Base-by-base conservation (phyloP, 2,329 filamentous ascomycete species). In the Acrodontium crateriforme region DNA sequence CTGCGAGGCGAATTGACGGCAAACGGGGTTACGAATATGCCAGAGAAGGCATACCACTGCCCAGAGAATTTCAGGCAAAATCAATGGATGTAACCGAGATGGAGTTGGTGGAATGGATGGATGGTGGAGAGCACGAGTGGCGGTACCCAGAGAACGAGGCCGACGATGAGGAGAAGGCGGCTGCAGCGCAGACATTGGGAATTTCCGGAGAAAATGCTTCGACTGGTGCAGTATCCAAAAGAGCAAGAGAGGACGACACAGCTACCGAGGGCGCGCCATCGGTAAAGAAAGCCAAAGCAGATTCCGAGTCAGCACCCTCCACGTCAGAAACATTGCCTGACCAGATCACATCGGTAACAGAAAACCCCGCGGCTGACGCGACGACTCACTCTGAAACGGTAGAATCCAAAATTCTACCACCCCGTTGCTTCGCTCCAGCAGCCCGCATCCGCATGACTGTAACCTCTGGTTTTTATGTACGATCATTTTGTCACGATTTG, bases 1-100 rank as follows among this genome's bases (percentile, higher is more conserved):
- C 83, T 16, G 89, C 89, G 7, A 64, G 95, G 36, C 85, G 87
- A 54, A 82, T 94, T 54, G 72, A 94, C 41, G 89, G 89, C 2
- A 94, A 94, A 62, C 79, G 82, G 18, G 65, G 94, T 26, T 98
- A 98, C 52, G 85, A 98, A 57, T 95, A 95, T 55, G 89, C 89
- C 12, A 69, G 89, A 26, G 82, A 85, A 52, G 89, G 89, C 10
- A 83, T 78, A 47, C 72, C 81, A 18, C 76, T 93, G 10, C 89
- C 89, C 0, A 65, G 78, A 31, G 78, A 92, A 52, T 89, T 98
- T 34, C 67, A 84, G 50, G 72, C 78, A 29, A 64, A 87, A 32
- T 70, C 79, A 2, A 81, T 95, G 20, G 74, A 82, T 28, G 81
- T 92, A 1, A 56, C 68, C 25, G 70, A 84, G 19, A 55, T 94